phyloP scores from a whole-genome alignment of 2,329 filamentous ascomycete genomes.

The Fusarium temperatum region DNA sequence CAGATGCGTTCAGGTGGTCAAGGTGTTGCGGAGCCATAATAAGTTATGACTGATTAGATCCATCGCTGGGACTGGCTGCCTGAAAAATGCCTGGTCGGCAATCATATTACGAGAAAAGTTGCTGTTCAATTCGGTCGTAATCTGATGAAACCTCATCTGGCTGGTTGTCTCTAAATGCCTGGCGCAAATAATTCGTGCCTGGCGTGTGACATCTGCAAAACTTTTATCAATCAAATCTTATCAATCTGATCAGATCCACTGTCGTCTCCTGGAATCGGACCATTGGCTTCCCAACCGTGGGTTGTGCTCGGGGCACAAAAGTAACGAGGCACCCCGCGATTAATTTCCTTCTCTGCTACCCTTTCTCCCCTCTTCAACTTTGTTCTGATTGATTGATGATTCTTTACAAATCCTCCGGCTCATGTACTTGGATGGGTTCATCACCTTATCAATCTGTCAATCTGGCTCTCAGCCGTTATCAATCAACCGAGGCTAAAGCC shows the following conservation, averaged over 20 bases:
- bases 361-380: constrained; percentile 8
- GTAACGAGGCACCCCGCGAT: constrained; percentile 42
- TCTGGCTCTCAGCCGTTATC: constrained; percentile 20
- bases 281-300: constrained; percentile 40
- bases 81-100: constrained; percentile 8
- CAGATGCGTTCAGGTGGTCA: background rate
- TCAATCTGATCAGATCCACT: constrained; percentile 56
- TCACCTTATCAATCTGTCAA: constrained; percentile 11
- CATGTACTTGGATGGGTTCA: constrained; percentile 20
- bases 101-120: constrained; percentile 21
- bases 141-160: constrained; percentile 8
- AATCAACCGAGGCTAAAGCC: constrained; percentile 27
- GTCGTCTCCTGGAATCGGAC: constrained; percentile 48
- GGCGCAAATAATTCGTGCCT: constrained; percentile 31
- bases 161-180: constrained; percentile 18
- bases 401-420: background rate
- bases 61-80: constrained; percentile 8
- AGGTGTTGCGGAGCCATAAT: constrained; percentile 16
- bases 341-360: constrained; percentile 33
- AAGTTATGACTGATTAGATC: constrained; percentile 26
- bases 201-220: constrained; percentile 34
- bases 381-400: constrained; percentile 4
- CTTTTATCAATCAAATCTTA: constrained; percentile 60
- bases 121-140: constrained; percentile 22
- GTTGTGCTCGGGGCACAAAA: constrained; percentile 44